A percentile compares a stretch with the other conserved stretches of the same genome.
Evolutionary conservation across 768 basidiomycete genomes (phyloP).

Genomic region (Agrocybe praecox): DNA sequence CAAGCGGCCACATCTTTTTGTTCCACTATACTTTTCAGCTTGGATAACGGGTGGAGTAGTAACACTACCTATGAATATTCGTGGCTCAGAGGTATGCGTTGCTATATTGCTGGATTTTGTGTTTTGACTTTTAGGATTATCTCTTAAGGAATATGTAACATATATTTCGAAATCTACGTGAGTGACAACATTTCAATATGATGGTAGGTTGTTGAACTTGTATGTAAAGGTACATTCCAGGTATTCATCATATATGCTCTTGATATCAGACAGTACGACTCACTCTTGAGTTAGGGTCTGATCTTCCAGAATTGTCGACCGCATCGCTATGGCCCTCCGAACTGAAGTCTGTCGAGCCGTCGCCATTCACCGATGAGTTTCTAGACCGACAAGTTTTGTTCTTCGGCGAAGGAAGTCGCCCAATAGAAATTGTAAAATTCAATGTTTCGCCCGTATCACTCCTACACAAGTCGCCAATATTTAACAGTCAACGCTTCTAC

Average conservation of each 20-base stretch:
- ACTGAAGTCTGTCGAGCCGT: neutral
- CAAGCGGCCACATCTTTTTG: slow-evolving; percentile 1
- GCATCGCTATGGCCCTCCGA: neutral
- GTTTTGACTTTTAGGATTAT: neutral
- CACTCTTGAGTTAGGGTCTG: neutral
- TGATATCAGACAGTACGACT: neutral
- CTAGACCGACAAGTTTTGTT: neutral
- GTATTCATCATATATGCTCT: no score
- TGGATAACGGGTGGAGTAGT: slow-evolving; percentile 1
- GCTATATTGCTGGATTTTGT: neutral
- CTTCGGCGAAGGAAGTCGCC: neutral
- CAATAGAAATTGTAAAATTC: slow-evolving; percentile 1
- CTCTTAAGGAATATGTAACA: neutral
- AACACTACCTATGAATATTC: neutral
- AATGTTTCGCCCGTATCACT: slow-evolving; percentile 6
- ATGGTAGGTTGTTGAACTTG: neutral
- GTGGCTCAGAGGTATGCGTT: neutral
- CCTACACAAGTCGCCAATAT: neutral
- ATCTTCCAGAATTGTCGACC: slow-evolving; percentile 2
- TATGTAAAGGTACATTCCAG: slow-evolving; percentile 4
- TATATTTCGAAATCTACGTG: neutral
- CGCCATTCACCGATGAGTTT: slow-evolving; percentile 4
- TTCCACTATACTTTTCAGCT: slow-evolving; percentile 4
- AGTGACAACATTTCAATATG: neutral
- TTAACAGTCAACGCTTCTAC: neutral